Evolutionary conservation across 371 early-diverging fungal species (phyloP), one percentile per base, ranked within the genome.

Genomic region (Mucor velutinosus): DNA sequence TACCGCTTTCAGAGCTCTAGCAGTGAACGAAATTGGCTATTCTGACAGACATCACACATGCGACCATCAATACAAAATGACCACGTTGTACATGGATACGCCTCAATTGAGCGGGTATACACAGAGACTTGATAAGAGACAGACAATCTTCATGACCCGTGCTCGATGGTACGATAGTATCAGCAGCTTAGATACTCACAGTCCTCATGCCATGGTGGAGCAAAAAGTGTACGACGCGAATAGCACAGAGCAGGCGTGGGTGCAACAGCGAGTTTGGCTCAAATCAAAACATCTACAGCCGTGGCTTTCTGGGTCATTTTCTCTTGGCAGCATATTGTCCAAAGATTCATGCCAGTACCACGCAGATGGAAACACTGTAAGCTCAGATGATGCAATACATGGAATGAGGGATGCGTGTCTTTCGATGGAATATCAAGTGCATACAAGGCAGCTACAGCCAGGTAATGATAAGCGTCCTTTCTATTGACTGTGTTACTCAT

Each of bases 61-160:
- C 15, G 17, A 33, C 5, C 3, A 17, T 7, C 30, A 32, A 7
- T 32, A 57, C 11, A 69, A 62, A 57, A 39, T 72, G 19, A 64
- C 60, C 21, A 64, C 72, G 7, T 8, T 60, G 6, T 60, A 72
- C 39, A 53, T 66, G 64, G 72, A 72, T 35, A 64, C 72, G 30
- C 56, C 55, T 21, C 21, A 60, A 25, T 67, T 72, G 5, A 25
- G 51, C 12, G 53, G 37, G 15, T 67, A 72, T n/a, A 47, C 67
- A 35, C 63, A 66, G 4, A 47, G 55, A 51, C 29, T 57, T 37
- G 15, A n/a, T n/a, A 27, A 33, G 30, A 11, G 43, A 29, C 37
- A 37, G 14, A 30, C 39, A 25, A 69, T 55, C 19, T 29, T 47
- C 7, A 55, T 55, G 33, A 55, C 32, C 8, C 72, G 61, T 49